These are phyloP conservation scores for Uronychia setigera DNA, from an alignment of 73 alveolate species.

Conservation along the genomic window DNA sequence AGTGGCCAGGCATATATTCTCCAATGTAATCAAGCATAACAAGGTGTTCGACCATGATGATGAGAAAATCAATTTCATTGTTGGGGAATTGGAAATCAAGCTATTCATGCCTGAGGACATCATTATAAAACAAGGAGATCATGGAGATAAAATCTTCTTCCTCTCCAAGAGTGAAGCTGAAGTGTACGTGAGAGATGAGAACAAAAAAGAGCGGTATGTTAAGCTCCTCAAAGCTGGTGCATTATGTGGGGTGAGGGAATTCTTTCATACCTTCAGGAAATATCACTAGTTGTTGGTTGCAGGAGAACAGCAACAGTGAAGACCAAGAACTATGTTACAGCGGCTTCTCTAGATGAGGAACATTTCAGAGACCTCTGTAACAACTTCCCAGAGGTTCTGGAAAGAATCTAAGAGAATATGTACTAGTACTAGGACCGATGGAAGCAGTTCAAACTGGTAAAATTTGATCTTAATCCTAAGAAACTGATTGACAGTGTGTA, in stretches of 20 bases:
- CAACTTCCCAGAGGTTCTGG: conserved; percentile 1
- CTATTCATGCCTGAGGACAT: conserved; percentile 44
- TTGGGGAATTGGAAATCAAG: conserved; percentile 16
- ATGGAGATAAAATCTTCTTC: conserved; percentile 37
- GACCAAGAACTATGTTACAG: conserved; percentile 81
- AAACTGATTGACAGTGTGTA: not conserved
- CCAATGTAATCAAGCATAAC: conserved; percentile 31
- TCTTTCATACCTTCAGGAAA: conserved; percentile 85
- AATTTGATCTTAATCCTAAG: not conserved
- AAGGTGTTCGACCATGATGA: conserved; percentile 31
- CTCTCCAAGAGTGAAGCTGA: conserved; percentile 62
- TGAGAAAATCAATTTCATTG: conserved; percentile 37
- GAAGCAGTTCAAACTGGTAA: conserved; percentile 9
- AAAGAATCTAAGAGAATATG: not conserved
- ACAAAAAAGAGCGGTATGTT: conserved; percentile 52
- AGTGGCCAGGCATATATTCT: conserved; percentile 49
- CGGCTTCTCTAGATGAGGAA: conserved; percentile 38
- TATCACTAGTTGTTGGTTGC: conserved; percentile 83
- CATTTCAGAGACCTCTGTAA: not conserved
- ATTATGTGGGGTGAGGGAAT: conserved; percentile 84
- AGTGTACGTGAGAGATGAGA: conserved; percentile 52
- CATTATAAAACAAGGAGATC: conserved; percentile 41
- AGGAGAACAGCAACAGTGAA: conserved; percentile 94
- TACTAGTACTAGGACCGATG: conserved; percentile 11
- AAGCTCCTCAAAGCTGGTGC: conserved; percentile 46